Conservation (phyloP, 2,329 filamentous ascomycete species). For the Fusarium burgessii region DNA sequence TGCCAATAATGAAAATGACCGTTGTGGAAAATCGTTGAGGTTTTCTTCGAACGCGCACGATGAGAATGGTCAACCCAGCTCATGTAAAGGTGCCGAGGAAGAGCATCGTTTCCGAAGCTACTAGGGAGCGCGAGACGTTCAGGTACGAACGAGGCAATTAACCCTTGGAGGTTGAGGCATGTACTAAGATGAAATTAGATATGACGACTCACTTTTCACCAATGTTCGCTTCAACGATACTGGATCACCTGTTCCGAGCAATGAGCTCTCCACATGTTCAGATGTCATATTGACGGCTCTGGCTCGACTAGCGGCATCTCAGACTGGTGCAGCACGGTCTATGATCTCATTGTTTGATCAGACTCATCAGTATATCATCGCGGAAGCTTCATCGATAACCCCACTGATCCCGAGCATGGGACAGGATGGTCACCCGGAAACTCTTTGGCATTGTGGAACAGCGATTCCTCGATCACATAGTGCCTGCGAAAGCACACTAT, state of each 20-base stretch:
- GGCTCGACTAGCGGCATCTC: conserved; percentile 60
- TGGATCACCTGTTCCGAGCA: conserved; percentile 39
- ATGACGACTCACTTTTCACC: conserved; percentile 20
- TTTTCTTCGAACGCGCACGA: neutral
- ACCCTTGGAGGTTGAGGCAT: neutral
- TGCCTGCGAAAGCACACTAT: conserved; percentile 48
- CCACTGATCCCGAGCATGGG: conserved; percentile 48
- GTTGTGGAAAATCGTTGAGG: conserved; percentile 3
- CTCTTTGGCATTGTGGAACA: conserved; percentile 48
- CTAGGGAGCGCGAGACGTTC: conserved; percentile 50
- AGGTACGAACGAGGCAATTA: conserved; percentile 37
- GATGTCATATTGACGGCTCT: conserved; percentile 60
- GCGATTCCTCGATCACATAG: conserved; percentile 49
- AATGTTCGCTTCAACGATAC: conserved; percentile 43
- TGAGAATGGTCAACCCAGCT: conserved; percentile 10
- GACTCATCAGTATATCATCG: conserved; percentile 62
- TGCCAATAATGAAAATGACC: neutral
- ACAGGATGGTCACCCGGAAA: conserved; percentile 12
- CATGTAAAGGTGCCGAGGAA: conserved; percentile 18
- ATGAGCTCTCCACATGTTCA: conserved; percentile 44
- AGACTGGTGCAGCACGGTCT: conserved; percentile 55
- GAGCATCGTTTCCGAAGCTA: conserved; percentile 41
- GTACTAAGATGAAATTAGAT: conserved; percentile 1
- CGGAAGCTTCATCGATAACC: conserved; percentile 60
- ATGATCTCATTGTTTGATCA: conserved; percentile 65